Base-by-base conservation (phyloP, 2,329 filamentous ascomycete genomes). In the Pseudogymnoascus sp. region DNA sequence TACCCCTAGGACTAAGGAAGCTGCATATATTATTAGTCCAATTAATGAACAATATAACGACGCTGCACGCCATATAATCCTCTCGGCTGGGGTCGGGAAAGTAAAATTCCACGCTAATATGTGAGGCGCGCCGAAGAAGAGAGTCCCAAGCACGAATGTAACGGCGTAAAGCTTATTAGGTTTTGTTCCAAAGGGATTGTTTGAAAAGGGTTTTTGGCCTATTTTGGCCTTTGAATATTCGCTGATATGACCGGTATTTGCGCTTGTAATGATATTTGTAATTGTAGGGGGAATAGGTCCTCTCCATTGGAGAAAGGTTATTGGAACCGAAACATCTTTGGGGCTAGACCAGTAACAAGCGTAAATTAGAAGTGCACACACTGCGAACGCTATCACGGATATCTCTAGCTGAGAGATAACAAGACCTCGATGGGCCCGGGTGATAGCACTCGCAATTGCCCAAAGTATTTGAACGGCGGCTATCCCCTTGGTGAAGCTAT, bases 331-430 rank as follows among this genome's bases (percentile, higher is more conserved):
- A 2, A 61, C 31, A 26, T 60, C 64, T 6, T 61, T 62, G 4
- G 61, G 64, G 11, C 35, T 63, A 24, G 21, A 33, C 64, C 64
- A 65, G 21, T 44, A 61, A 31, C 61, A 19, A 4, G 31, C 31
- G 24, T 65, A 65, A 2, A 62, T 62, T 3, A 65, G 7, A 16
- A 63, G 14, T 24, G 50, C 63, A 5, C 61, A 63, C 3, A 38
- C 42, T 21, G 61, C 38, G 24, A 65, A 65, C 37, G 64, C 64
- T 47, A 63, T 38, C 16, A 59, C 61, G 13, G 61, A 59, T 10
- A 65, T 40, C 16, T 65, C 64, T 37, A 65, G 38, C 35, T 65
- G 64, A 1, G 64, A 61, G n/a, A 62, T 61, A 13, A 62, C 56
- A 16, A 65, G 35, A 3, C 40, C 42, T 11, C 26, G 33, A 6